Percentiles rank a stretch among this genome's conserved stretches.
Evolutionary conservation across 331 rosid species (phyloP).

Genomic region (Pyrus hybrid): DNA sequence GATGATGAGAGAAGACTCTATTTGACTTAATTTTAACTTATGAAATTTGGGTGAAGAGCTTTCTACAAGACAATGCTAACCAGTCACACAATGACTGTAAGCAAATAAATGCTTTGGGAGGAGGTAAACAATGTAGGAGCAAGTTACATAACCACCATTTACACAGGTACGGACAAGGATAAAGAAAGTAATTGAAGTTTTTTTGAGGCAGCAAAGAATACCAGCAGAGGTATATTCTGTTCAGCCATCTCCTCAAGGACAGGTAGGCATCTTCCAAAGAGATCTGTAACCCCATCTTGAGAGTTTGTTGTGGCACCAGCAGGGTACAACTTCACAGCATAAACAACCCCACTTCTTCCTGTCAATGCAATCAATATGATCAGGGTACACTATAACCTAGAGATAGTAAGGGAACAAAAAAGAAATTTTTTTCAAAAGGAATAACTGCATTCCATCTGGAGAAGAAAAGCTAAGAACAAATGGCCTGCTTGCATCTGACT

Average conservation of each 20-base stretch:
- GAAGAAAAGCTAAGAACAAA: not conserved
- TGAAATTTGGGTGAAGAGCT: not conserved
- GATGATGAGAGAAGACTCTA: not conserved
- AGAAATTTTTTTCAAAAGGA: not conserved
- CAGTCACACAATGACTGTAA: not conserved
- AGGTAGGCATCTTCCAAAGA: slow-evolving; percentile 69
- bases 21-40: not conserved
- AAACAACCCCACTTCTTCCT: slow-evolving; percentile 71
- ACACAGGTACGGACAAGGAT: not conserved
- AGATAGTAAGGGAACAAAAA: not conserved
- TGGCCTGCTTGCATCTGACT: not conserved
- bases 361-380: slow-evolving; percentile 21
- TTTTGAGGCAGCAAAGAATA: slow-evolving; percentile 11
- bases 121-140: no score
- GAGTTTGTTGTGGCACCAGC: slow-evolving; percentile 97
- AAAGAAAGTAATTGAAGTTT: not conserved
- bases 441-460: not conserved
- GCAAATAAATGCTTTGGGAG: not conserved
- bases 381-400: not conserved
- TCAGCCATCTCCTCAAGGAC: slow-evolving; percentile 82
- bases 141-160: not conserved
- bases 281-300: slow-evolving; percentile 89
- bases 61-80: not conserved
- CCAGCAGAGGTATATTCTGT: slow-evolving; percentile 75
- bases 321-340: slow-evolving; percentile 87